Evolutionary conservation across 2,329 filamentous ascomycete species (phyloP).

Genomic region (Geoglossum cookeanum): DNA sequence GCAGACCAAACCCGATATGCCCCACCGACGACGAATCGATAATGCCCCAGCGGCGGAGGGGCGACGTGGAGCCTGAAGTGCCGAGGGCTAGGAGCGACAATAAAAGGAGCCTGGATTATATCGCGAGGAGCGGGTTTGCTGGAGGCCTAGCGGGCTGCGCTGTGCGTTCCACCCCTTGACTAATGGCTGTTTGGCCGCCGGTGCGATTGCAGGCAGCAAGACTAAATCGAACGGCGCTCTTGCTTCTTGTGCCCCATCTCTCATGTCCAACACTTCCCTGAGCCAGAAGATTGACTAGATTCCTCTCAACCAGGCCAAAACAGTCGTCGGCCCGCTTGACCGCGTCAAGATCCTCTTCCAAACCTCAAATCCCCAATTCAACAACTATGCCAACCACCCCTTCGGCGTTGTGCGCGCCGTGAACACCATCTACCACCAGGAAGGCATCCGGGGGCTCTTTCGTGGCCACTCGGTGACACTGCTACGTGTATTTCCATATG

Average conservation of each 20-base stretch:
- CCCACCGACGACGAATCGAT: not conserved
- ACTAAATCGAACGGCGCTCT: not conserved
- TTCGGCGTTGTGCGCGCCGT: conserved; percentile 66
- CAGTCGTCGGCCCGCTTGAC: conserved; percentile 84
- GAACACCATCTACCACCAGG: conserved; percentile 57
- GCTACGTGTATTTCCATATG: conserved; percentile 89
- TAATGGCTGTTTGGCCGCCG: not conserved
- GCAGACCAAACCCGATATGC: not conserved
- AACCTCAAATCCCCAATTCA: conserved; percentile 79
- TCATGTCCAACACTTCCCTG: not conserved
- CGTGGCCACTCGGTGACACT: conserved; percentile 89
- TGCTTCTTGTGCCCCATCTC: not conserved
- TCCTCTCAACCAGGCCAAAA: conserved; percentile 44
- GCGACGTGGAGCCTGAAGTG: not conserved
- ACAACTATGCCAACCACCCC: conserved; percentile 84
- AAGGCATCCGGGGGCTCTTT: conserved; percentile 52
- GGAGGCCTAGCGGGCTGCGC: conserved; percentile 84
- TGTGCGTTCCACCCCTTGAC: conserved; percentile 34
- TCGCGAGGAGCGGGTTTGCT: conserved; percentile 65
- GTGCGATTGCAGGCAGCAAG: no score
- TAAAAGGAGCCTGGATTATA: conserved; percentile 65
- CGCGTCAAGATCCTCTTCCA: conserved; percentile 98
- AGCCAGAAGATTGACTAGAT: not conserved
- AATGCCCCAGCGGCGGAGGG: not conserved
- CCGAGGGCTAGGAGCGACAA: conserved; percentile 25